These are phyloP conservation scores for Raphanus hybrid DNA, from an alignment of 441 rosid species.

Conservation along the genomic window DNA sequence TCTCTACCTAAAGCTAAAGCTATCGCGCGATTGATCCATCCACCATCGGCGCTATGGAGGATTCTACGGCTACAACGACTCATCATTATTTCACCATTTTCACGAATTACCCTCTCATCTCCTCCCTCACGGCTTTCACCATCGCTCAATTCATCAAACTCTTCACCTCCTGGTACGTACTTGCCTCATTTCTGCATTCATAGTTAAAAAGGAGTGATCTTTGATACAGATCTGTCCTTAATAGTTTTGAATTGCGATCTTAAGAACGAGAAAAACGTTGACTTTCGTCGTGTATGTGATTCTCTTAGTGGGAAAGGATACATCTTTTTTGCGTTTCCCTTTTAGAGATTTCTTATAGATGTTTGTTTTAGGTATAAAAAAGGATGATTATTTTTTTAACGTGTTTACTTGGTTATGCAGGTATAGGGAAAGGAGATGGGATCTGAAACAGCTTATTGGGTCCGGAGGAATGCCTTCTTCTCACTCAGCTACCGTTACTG, in stretches of 20 bases:
- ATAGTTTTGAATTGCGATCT: too few relatives aligned
- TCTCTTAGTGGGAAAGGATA: neutral
- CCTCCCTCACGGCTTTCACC: slow-evolving; percentile 62
- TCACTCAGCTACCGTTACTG: slow-evolving; percentile 67
- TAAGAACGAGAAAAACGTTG: neutral
- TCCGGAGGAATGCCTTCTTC: slow-evolving; percentile 80
- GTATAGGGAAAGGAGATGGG: slow-evolving; percentile 64
- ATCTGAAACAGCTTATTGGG: slow-evolving; percentile 58
- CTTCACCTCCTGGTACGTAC: slow-evolving; percentile 74
- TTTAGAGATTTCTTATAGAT: neutral
- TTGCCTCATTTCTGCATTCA: neutral
- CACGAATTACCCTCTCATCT: slow-evolving; percentile 74
- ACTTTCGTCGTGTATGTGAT: slow-evolving; percentile 7
- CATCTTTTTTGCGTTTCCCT: neutral
- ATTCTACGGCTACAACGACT: slow-evolving; percentile 38
- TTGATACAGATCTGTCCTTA: neutral
- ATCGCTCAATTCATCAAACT: slow-evolving; percentile 79
- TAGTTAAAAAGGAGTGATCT: slow-evolving; percentile 1
- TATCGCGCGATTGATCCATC: slow-evolving; percentile 6
- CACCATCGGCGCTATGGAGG: slow-evolving; percentile 32
- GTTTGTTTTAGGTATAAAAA: neutral
- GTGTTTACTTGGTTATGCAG: slow-evolving; percentile 36
- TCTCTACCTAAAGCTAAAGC: slow-evolving; percentile 4
- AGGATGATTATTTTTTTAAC: slow-evolving; percentile 1
- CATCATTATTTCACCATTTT: slow-evolving; percentile 52